These are phyloP conservation scores for Penicillium thymicola DNA, from an alignment of 2,329 filamentous ascomycete species.

Conservation along the genomic window DNA sequence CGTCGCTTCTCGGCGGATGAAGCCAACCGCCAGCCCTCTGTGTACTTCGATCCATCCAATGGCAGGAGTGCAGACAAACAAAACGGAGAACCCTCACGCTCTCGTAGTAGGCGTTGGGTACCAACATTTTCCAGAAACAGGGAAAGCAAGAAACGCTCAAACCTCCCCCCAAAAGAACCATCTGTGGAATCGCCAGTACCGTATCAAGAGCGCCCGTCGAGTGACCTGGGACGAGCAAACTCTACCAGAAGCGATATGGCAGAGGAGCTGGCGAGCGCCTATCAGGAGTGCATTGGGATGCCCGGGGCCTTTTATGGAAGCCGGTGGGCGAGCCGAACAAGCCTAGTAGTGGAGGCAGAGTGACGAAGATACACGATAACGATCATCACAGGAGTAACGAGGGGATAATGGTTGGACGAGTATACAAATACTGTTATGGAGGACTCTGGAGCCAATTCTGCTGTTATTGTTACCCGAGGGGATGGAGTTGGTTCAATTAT, in stretches of 20 bases:
- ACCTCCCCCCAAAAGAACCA: conserved; percentile 4
- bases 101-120: conserved; percentile 13
- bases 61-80: not conserved
- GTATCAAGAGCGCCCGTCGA: conserved; percentile 12
- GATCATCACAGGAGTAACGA: not conserved
- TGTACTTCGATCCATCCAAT: not conserved
- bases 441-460: not conserved
- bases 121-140: conserved; percentile 13
- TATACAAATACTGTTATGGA: not conserved
- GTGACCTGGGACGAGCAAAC: conserved; percentile 10
- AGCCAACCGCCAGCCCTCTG: not conserved
- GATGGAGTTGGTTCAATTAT: conserved; percentile 12
- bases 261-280: conserved; percentile 23
- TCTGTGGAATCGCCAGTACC: conserved; percentile 10
- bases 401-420: not conserved
- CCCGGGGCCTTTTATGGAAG: conserved; percentile 26
- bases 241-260: conserved; percentile 15
- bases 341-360: conserved; percentile 14
- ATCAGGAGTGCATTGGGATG: conserved; percentile 27
- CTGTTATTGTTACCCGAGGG: conserved; percentile 18
- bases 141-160: conserved; percentile 10
- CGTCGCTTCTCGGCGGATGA: conserved; percentile 1
- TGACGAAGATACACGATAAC: not conserved
- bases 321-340: conserved; percentile 23
- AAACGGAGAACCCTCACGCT: conserved; percentile 2